phyloP scores from a whole-genome alignment of 2,329 filamentous ascomycete species.

The Botrytis squamosa region DNA sequence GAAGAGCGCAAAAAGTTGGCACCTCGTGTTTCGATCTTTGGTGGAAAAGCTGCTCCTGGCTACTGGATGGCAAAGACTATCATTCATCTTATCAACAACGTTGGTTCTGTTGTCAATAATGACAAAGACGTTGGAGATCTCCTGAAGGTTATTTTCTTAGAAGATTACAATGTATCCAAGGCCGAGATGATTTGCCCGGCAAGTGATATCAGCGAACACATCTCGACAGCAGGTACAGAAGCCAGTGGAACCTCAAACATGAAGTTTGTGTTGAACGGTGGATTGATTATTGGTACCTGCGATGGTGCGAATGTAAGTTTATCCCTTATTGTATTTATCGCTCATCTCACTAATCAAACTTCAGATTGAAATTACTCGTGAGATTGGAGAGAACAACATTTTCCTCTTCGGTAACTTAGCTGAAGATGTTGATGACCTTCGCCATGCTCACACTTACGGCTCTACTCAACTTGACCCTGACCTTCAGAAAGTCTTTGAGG shows the following conservation, averaged over 20 bases:
- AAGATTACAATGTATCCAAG: conserved; percentile 99
- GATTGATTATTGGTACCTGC: conserved; percentile 95
- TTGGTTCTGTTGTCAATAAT: conserved; percentile 86
- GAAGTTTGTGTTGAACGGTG: conserved; percentile 98
- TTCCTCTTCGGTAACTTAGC: conserved; percentile 97
- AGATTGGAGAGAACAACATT: conserved; percentile 95
- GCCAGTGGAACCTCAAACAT: conserved; percentile 92
- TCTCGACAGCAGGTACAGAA: conserved; percentile 96
- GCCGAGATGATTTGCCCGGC: conserved; percentile 94
- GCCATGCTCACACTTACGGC: conserved; percentile 84
- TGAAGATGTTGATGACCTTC: conserved; percentile 94
- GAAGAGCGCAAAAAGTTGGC: conserved; percentile 84
- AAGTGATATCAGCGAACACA: conserved; percentile 96
- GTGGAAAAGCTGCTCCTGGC: conserved; percentile 93
- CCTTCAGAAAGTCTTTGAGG: conserved; percentile 77
- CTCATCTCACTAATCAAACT: conserved; percentile 18
- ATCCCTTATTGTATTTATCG: background rate
- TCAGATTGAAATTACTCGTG: conserved; percentile 95
- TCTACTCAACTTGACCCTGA: conserved; percentile 73
- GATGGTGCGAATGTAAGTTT: conserved; percentile 88
- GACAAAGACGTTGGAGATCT: conserved; percentile 90
- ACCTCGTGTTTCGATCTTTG: conserved; percentile 92
- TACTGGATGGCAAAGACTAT: conserved; percentile 99
- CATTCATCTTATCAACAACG: conserved; percentile 93
- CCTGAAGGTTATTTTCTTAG: conserved; percentile 94